Percentiles rank a stretch among this genome's conserved stretches.
Evolutionary conservation across 2,329 filamentous ascomycete species (phyloP).

Genomic region (Aspergillus sp.): DNA sequence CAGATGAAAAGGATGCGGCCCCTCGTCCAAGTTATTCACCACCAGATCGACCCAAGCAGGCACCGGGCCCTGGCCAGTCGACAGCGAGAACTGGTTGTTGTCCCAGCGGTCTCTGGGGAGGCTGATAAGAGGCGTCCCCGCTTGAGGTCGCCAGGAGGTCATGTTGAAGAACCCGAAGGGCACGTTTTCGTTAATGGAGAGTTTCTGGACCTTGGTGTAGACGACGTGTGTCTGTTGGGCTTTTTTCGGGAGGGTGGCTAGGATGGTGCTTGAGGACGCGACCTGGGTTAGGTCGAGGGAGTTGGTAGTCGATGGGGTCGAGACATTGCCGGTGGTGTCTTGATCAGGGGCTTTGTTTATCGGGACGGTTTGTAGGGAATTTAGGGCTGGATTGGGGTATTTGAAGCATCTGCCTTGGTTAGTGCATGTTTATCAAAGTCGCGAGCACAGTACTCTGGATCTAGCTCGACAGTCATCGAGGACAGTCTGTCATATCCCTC

Average conservation of each 20-base stretch:
- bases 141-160: slow-evolving; percentile 36
- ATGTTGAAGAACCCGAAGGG: slow-evolving; percentile 42
- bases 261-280: slow-evolving; percentile 16
- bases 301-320: slow-evolving; percentile 1
- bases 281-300: slow-evolving; percentile 19
- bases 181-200: slow-evolving; percentile 34
- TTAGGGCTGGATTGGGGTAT: slow-evolving; percentile 36
- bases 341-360: slow-evolving; percentile 9
- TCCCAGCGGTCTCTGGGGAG: slow-evolving; percentile 33
- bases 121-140: slow-evolving; percentile 22
- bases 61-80: slow-evolving; percentile 17
- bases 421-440: neutral
- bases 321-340: neutral
- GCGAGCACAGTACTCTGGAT: slow-evolving; percentile 24
- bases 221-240: slow-evolving; percentile 35
- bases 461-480: slow-evolving; percentile 23
- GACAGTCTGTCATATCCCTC: slow-evolving; percentile 6
- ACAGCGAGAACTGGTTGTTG: slow-evolving; percentile 31
- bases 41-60: slow-evolving; percentile 39
- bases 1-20: slow-evolving; percentile 42
- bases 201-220: slow-evolving; percentile 39
- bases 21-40: slow-evolving; percentile 44
- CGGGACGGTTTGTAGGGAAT: slow-evolving; percentile 29
- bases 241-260: slow-evolving; percentile 17
- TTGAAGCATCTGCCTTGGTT: slow-evolving; percentile 31